A percentile compares a stretch with the other conserved stretches of the same genome.
These are phyloP conservation scores for Pinus tabuliformis DNA, from an alignment of 75 land plant genomes.

Conservation along the genomic window DNA sequence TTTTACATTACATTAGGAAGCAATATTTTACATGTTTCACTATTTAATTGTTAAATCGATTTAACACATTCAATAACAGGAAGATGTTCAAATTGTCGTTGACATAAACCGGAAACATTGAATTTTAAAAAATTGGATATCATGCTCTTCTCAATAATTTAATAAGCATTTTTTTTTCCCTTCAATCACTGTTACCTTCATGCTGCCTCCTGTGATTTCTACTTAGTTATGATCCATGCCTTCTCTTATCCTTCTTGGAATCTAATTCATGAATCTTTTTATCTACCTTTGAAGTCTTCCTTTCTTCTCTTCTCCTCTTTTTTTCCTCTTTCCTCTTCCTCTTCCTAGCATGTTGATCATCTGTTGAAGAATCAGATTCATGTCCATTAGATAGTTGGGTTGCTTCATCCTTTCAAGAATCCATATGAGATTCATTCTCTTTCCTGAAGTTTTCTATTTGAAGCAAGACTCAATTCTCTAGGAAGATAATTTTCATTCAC, in stretches of 20 bases:
- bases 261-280: constrained; percentile 38
- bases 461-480: not conserved
- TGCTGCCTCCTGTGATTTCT: constrained; percentile 14
- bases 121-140: not conserved
- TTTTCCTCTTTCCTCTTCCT: constrained; percentile 40
- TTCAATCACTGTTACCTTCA: not conserved
- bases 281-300: constrained; percentile 22
- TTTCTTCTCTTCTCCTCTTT: constrained; percentile 20
- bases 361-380: constrained; percentile 20
- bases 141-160: not conserved
- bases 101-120: not conserved
- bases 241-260: constrained; percentile 32
- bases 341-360: constrained; percentile 23
- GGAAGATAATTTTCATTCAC: constrained; percentile 19
- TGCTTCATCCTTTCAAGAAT: constrained; percentile 2
- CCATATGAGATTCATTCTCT: constrained; percentile 6
- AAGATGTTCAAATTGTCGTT: not conserved
- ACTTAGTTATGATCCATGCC: constrained; percentile 41
- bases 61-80: not conserved
- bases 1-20: not conserved
- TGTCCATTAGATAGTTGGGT: constrained; percentile 1
- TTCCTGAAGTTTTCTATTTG: constrained; percentile 1
- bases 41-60: not conserved
- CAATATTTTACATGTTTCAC: not conserved
- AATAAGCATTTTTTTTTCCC: not conserved